Percentiles rank a stretch among this genome's conserved stretches.
Evolutionary conservation across 2,329 filamentous ascomycete genomes (phyloP).

Genomic region (Trichoderma atroviride): DNA sequence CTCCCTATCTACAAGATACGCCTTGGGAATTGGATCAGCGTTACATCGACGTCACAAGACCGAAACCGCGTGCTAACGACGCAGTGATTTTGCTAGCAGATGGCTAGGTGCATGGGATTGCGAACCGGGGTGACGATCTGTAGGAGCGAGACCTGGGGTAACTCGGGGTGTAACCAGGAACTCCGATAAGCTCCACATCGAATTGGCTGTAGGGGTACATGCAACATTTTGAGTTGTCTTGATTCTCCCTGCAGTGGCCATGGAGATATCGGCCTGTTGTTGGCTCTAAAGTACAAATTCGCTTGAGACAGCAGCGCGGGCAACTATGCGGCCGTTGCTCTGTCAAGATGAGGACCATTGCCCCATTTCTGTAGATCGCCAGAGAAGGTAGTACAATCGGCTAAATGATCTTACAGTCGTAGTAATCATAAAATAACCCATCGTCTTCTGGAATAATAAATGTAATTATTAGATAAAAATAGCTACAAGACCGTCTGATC

Average conservation of each 20-base stretch:
- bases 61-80: neutral
- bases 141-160: neutral
- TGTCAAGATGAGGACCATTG: neutral
- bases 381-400: neutral
- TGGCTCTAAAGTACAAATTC: neutral
- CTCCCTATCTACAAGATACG: neutral
- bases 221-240: neutral
- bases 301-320: neutral
- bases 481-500: neutral
- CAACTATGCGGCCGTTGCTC: no score
- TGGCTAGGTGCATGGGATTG: neutral
- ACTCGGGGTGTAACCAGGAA: neutral
- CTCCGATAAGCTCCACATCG: neutral
- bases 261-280: neutral
- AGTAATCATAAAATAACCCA: neutral
- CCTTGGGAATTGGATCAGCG: conserved; percentile 11
- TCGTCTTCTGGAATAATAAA: neutral
- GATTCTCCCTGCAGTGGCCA: neutral
- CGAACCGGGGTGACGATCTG: conserved; percentile 1
- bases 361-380: no score
- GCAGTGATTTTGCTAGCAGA: neutral
- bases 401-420: neutral
- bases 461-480: neutral
- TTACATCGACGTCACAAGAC: conserved; percentile 23
- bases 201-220: neutral